These are phyloP conservation scores for Pseudogymnoascus sp. DNA, from an alignment of 2,329 filamentous ascomycete species.

Conservation along the genomic window DNA sequence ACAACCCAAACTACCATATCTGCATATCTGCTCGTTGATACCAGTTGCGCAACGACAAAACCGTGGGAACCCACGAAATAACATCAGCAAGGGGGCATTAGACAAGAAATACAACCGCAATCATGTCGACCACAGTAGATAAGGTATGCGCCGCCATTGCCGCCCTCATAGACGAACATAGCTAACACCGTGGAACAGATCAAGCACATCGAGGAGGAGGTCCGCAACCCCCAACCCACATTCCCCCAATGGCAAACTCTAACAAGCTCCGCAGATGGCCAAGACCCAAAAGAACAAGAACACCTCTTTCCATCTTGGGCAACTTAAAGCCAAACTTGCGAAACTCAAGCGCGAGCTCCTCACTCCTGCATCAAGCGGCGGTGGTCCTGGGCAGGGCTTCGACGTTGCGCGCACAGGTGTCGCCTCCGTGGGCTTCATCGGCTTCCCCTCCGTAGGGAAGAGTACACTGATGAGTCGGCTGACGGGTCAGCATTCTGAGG, in stretches of 20 bases:
- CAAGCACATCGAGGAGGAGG: slow-evolving; percentile 93
- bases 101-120: slow-evolving; percentile 28
- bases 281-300: slow-evolving; percentile 96
- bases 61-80: neutral
- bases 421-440: slow-evolving; percentile 94
- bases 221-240: slow-evolving; percentile 38
- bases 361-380: slow-evolving; percentile 75
- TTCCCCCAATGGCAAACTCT: slow-evolving; percentile 16
- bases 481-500: slow-evolving; percentile 95
- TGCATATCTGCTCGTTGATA: neutral
- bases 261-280: slow-evolving; percentile 61
- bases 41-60: slow-evolving; percentile 5
- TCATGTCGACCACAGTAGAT: slow-evolving; percentile 94
- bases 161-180: slow-evolving; percentile 28
- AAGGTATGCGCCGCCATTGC: slow-evolving; percentile 54
- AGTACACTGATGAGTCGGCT: slow-evolving; percentile 93
- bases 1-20: slow-evolving; percentile 7
- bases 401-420: slow-evolving; percentile 97
- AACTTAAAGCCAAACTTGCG: slow-evolving; percentile 95
- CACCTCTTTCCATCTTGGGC: slow-evolving; percentile 86
- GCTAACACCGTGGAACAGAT: slow-evolving; percentile 51
- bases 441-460: slow-evolving; percentile 96
- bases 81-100: slow-evolving; percentile 2
- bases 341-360: slow-evolving; percentile 96
- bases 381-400: slow-evolving; percentile 81